Evolutionary conservation across 2,329 filamentous ascomycete genomes (phyloP).

Genomic region (Stenocarpella maydis): DNA sequence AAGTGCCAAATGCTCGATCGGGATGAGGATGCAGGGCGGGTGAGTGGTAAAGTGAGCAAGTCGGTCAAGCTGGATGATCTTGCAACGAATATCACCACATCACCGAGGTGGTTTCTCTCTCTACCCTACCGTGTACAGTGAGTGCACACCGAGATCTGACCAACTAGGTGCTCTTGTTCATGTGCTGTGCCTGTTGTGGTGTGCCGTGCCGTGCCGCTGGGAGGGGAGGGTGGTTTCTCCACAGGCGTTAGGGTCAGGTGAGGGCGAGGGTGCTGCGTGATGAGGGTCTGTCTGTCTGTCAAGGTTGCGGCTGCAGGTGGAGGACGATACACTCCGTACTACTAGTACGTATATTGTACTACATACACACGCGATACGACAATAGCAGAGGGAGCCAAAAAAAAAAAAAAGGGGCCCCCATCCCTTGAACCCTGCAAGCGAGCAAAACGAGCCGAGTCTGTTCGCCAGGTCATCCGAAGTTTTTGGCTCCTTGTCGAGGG

Average conservation of each 20-base stretch:
- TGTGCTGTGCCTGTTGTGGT: not conserved
- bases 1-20: constrained; percentile 18
- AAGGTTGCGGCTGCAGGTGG: constrained; percentile 18
- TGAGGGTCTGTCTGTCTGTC: not conserved
- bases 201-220: not conserved
- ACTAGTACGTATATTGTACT: too few relatives aligned
- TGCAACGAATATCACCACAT: not conserved
- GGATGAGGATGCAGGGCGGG: not conserved
- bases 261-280: not conserved
- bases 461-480: constrained; percentile 26
- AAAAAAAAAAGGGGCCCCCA: constrained; percentile 17
- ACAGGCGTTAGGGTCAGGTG: not conserved
- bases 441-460: constrained; percentile 22
- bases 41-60: not conserved
- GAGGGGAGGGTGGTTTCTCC: not conserved
- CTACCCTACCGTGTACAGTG: too few relatives aligned
- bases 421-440: constrained; percentile 10
- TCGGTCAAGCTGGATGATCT: not conserved
- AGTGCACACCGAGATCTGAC: constrained; percentile 26
- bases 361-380: too few relatives aligned
- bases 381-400: too few relatives aligned
- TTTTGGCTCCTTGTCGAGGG: constrained; percentile 14
- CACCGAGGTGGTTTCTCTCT: not conserved
- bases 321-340: not conserved
- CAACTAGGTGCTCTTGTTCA: not conserved